Evolutionary conservation across 1,284 basidiomycete genomes (phyloP).

Genomic region (Cerioporus squamosus): DNA sequence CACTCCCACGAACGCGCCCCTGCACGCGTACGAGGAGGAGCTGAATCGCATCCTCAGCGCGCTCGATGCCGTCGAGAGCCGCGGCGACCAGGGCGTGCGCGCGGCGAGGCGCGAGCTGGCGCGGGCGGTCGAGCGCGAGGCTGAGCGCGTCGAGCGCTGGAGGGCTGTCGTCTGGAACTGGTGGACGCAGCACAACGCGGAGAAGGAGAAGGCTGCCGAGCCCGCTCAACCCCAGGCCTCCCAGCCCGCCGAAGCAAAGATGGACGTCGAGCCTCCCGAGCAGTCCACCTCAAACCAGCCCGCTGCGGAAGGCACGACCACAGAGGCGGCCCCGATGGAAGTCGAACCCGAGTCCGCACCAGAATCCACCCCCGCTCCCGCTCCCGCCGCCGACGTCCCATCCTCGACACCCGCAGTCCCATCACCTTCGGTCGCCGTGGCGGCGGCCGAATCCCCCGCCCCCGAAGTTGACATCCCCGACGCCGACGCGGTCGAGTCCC

Average conservation of each 20-base stretch:
- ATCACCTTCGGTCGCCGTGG: not conserved
- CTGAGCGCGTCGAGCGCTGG: slow-evolving; percentile 47
- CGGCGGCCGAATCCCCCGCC: slow-evolving; percentile 1
- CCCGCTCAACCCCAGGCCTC: not conserved
- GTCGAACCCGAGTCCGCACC: not conserved
- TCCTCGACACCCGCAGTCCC: not conserved
- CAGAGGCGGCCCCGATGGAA: not conserved
- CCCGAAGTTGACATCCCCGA: slow-evolving; percentile 17
- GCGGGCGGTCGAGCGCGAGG: slow-evolving; percentile 60
- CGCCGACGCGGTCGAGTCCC: slow-evolving; percentile 1
- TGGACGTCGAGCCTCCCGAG: slow-evolving; percentile 9
- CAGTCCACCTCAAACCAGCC: not conserved
- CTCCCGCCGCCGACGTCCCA: not conserved
- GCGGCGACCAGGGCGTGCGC: slow-evolving; percentile 61
- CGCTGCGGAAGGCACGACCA: not conserved
- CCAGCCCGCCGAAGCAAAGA: not conserved
- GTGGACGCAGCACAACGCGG: slow-evolving; percentile 16
- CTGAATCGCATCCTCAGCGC: slow-evolving; percentile 64
- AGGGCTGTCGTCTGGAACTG: slow-evolving; percentile 28
- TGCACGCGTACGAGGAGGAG: slow-evolving; percentile 55
- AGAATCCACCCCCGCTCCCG: not conserved
- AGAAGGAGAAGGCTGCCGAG: not conserved
- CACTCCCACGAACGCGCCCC: slow-evolving; percentile 48
- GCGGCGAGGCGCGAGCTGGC: slow-evolving; percentile 61
- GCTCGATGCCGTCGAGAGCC: slow-evolving; percentile 71